Evolutionary conservation across 2,329 filamentous ascomycete genomes (phyloP), one percentile per base, ranked within the genome.

Genomic region (Cercospora sp.): DNA sequence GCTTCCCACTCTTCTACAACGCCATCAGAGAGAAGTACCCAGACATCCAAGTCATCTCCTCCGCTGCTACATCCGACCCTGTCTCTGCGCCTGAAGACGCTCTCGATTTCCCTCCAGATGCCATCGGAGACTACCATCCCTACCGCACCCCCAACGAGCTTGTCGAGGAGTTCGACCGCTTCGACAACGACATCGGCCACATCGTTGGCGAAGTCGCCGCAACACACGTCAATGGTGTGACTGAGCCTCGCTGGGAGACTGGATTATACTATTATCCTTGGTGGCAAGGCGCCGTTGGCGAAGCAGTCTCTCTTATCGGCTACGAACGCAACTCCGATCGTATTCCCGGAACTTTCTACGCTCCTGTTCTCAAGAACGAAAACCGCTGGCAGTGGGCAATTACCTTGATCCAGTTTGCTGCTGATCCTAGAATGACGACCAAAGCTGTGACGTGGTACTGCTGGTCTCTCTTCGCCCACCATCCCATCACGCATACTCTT

Each of bases 241-340:
- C 78, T 48, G 55, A 63, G 10, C 66, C 66, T n/a, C 66, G 66
- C 18, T 81, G 71, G 70, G 64, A 68, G n/a, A 45, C 59, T 3
- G 72, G 69, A 60, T 81, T 80, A 72, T 76, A 79, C 40, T 86
- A 82, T 71, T 72, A 70, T 9, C 76, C 77, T 2, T 75, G 73
- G 71, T 77, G 75, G 87, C 85, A 86, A 60, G 88, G 87, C 28
- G 82, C 85, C 8, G 86, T 91, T 2, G 85, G 84, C 13, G 89
- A 91, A 75, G 88, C 87, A 26, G 82, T 91, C n/a, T 88, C 85
- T 65, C 80, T 90, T 16, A 82, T 91, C 69, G 86, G 88, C 18
- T 86, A 87, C 31, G 89, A 91, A 81, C 83, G 89, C 65, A 91
- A 91, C 77, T 82, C 83, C 3, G 86, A 89, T 72, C 82, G 84